A percentile compares a stretch with the other conserved stretches of the same genome.
Evolutionary conservation across 345 rosid species (phyloP).

Genomic region (Citrus inodora): DNA sequence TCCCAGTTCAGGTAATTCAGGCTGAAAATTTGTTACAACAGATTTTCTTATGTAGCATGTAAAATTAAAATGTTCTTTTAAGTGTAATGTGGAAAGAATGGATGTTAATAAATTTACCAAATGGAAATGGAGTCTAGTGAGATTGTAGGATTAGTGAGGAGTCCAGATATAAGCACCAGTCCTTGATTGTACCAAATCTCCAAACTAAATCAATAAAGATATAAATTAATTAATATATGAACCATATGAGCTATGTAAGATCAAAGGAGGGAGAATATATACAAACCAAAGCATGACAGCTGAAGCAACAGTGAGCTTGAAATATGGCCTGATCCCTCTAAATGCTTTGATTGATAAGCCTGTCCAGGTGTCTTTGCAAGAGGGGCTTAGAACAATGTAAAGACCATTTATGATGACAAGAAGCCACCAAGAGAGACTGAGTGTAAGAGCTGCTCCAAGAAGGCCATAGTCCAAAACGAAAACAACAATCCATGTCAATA

Average conservation of each 20-base stretch:
- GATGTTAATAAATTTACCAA: constrained; percentile 38
- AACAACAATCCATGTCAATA: constrained; percentile 61
- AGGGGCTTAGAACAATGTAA: constrained; percentile 64
- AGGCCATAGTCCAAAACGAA: constrained; percentile 54
- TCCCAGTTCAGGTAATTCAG: constrained; percentile 89
- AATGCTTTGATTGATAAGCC: constrained; percentile 67
- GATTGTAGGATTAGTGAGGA: constrained; percentile 67
- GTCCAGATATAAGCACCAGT: constrained; percentile 79
- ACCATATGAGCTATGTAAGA: background rate
- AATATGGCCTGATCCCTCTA: constrained; percentile 87
- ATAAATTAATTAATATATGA: background rate
- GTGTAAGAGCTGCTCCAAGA: constrained; percentile 66
- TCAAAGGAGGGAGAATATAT: background rate
- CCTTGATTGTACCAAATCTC: constrained; percentile 99
- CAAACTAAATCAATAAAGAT: constrained; percentile 47
- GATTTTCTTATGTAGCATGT: background rate
- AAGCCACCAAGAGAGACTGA: constrained; percentile 86
- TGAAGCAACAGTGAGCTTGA: constrained; percentile 81
- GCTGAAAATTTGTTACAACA: constrained; percentile 32
- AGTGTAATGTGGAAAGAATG: background rate
- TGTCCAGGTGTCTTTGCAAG: constrained; percentile 77
- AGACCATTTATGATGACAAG: constrained; percentile 44
- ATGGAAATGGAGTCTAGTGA: constrained; percentile 85
- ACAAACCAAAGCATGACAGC: constrained; percentile 87
- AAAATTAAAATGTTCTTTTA: background rate